Evolutionary conservation across 768 basidiomycete species (phyloP), one percentile per base, ranked within the genome.

Genomic region (Cystobasidiopsis lactophilus): DNA sequence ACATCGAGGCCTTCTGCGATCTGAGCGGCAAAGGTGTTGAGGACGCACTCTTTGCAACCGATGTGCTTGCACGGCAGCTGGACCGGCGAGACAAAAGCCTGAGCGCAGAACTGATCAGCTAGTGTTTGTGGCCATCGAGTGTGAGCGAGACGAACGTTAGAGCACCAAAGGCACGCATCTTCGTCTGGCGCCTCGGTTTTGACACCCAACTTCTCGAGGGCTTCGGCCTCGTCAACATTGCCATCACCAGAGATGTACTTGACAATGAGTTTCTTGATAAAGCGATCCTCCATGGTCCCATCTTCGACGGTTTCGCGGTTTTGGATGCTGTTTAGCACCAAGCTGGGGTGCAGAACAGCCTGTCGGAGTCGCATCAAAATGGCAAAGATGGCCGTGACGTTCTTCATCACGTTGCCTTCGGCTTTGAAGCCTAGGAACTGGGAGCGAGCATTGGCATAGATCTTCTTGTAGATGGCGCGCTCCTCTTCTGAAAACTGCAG

Each of bases 331-430:
- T 64, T 73, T 10, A 82, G 68, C 9, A 93, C 85, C 23, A 96
- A 75, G 56, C 74, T 74, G 0, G 91, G 85, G 63, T 95, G 91
- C 21, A 93, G 73, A 3, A 93, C 88, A 9, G 88, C 88, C 52
- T 86, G 85, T 30, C 91, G 80, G 27, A 93, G 67, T 55, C 79
- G 75, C 84, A 91, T 91, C 29, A 95, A 71, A 81, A 91, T 86
- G 13, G 88, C 85, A 60, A 95, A 74, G 54, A 70, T 69, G 30
- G 66, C 67, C 1, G 67, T 68, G 52, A 68, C 67, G 51, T 69
- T 65, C 5, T 46, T 57, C 10, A 58, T 31, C 3, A 62, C 59
- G 4, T 47, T 56, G 3, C 88, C 86, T 64, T 80, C 80, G 3
- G 77, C 78, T 57, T 77, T 78, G 19, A 89, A 71, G 52, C 75